Conservation (phyloP, 768 basidiomycete genomes). For the Mycena rebaudengoi region DNA sequence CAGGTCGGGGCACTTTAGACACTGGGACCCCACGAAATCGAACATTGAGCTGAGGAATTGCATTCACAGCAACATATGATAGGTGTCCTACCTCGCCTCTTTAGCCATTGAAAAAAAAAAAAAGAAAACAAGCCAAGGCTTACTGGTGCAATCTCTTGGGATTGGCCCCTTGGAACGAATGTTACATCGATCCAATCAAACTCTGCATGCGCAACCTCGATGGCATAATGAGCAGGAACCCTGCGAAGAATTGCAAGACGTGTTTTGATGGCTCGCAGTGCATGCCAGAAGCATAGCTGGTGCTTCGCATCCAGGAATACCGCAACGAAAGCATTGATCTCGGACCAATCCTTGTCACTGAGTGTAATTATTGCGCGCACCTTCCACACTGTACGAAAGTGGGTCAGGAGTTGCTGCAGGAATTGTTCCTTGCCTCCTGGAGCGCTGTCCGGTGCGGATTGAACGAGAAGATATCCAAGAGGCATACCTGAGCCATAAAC, state of each 20-base stretch:
- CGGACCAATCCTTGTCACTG: conserved; percentile 43
- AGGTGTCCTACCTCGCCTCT: not conserved
- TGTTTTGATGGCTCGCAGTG: conserved; percentile 36
- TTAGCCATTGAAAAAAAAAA: not conserved
- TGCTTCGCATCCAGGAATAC: conserved; percentile 42
- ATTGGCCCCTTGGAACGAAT: conserved; percentile 37
- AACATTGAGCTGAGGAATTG: not conserved
- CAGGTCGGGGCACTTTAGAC: not conserved
- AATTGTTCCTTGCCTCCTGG: conserved; percentile 27
- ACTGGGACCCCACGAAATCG: not conserved
- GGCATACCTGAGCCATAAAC: conserved; percentile 41
- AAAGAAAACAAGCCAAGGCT: not conserved
- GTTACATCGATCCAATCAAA: conserved; percentile 36
- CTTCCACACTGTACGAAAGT: conserved; percentile 31
- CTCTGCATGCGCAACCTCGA: conserved; percentile 28
- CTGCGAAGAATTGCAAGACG: conserved; percentile 35
- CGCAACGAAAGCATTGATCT: conserved; percentile 42
- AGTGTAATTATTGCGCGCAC: conserved; percentile 36
- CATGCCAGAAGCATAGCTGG: conserved; percentile 50
- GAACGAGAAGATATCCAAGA: conserved; percentile 38
- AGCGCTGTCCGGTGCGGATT: conserved; percentile 15
- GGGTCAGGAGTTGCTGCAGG: conserved; percentile 31
- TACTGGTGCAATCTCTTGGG: conserved; percentile 9
- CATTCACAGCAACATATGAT: not conserved
- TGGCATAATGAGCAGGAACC: conserved; percentile 39